Evolutionary conservation across 2,329 filamentous ascomycete genomes (phyloP).

Genomic region (Dactylellina cionopaga): DNA sequence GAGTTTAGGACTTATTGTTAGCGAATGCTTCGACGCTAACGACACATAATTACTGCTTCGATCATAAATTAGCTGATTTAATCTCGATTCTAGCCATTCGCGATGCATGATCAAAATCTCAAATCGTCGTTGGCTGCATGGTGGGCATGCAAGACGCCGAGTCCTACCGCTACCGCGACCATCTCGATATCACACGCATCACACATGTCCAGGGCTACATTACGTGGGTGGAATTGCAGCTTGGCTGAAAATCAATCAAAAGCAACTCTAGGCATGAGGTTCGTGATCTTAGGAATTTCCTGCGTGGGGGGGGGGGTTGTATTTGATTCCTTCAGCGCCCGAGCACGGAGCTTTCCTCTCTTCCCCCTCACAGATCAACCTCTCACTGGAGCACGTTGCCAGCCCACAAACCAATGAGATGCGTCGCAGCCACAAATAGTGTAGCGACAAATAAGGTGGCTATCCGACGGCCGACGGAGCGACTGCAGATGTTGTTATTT

Average conservation of each 20-base stretch:
- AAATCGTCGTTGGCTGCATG: slow-evolving; percentile 10
- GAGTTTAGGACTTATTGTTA: too few relatives aligned
- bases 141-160: slow-evolving; percentile 12
- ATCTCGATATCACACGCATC: slow-evolving; percentile 10
- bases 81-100: slow-evolving; percentile 27
- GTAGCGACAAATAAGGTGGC: slow-evolving; percentile 16
- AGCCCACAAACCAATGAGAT: slow-evolving; percentile 9
- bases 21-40: too few relatives aligned
- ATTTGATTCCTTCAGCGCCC: slow-evolving; percentile 27
- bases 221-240: slow-evolving; percentile 5
- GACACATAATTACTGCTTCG: too few relatives aligned
- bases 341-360: slow-evolving; percentile 36
- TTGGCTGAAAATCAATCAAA: too few relatives aligned
- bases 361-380: background rate
- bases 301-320: slow-evolving; percentile 9
- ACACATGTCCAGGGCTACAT: slow-evolving; percentile 15
- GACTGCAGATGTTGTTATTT: slow-evolving; percentile 4
- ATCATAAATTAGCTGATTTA: too few relatives aligned
- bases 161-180: slow-evolving; percentile 28
- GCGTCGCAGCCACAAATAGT: slow-evolving; percentile 23
- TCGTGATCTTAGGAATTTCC: too few relatives aligned
- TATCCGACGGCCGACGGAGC: slow-evolving; percentile 41
- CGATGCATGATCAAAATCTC: slow-evolving; percentile 10
- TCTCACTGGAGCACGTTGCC: slow-evolving; percentile 9
- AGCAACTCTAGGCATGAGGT: too few relatives aligned